Evolutionary conservation across 2,329 filamentous ascomycete species (phyloP).

Genomic region (Remersonia thermophila): DNA sequence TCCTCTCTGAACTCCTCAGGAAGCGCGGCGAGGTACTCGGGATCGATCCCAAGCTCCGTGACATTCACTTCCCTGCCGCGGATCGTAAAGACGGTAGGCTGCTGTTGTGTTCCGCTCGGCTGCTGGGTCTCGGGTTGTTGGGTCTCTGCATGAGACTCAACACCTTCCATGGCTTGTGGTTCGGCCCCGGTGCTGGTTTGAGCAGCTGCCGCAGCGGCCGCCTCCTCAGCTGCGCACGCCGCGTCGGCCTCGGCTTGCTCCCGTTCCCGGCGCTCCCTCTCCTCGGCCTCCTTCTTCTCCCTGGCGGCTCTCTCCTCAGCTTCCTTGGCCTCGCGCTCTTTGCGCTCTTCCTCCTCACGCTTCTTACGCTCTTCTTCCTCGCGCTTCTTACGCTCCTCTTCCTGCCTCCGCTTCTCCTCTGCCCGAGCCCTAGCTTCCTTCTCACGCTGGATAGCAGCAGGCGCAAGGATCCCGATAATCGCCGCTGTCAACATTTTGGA

Average conservation of each 20-base stretch:
- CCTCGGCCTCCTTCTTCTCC: conserved; percentile 60
- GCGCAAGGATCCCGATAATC: conserved; percentile 63
- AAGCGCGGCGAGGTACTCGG: conserved; percentile 90
- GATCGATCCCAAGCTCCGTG: conserved; percentile 85
- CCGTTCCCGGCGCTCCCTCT: conserved; percentile 48
- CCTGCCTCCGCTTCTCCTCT: conserved; percentile 42
- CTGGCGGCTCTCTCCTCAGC: conserved; percentile 53
- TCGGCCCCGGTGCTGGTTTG: conserved; percentile 31
- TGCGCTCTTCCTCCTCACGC: conserved; percentile 52
- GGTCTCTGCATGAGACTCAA: conserved; percentile 39
- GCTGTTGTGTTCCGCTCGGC: conserved; percentile 18
- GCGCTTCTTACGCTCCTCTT: conserved; percentile 49
- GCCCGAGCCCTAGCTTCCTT: conserved; percentile 53
- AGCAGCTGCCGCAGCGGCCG: conserved; percentile 25
- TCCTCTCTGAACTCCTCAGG: conserved; percentile 94
- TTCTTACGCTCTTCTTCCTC: conserved; percentile 51
- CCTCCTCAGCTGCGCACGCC: conserved; percentile 36
- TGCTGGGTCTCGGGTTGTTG: conserved; percentile 20
- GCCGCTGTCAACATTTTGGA: conserved; percentile 53
- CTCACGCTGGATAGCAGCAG: conserved; percentile 71
- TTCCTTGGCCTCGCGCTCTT: conserved; percentile 58
- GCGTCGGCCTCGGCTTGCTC: conserved; percentile 47
- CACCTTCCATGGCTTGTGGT: conserved; percentile 44
- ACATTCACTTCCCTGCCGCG: conserved; percentile 83
- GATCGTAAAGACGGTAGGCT: conserved; percentile 70